Base-by-base conservation (phyloP, 441 rosid species). In the Metrosideros polymorpha region DNA sequence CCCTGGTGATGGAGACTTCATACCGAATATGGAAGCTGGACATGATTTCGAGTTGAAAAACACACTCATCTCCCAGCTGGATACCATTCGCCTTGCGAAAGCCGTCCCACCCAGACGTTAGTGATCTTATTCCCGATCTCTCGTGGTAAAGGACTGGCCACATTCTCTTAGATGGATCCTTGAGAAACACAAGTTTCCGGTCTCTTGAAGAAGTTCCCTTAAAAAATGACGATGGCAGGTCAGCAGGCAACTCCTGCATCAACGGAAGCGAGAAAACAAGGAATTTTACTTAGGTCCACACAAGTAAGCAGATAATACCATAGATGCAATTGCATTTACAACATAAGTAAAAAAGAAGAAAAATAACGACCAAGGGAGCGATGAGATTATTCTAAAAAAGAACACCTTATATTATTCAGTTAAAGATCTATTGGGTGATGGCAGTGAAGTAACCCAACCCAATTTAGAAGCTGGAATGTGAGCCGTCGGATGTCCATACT, bases 31-130 rank as follows among this genome's bases (percentile, higher is more conserved):
- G 79, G 79, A n/a, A 42, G 79, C 14, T 84, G 4, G 42, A 32
- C 55, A 12, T n/a, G 27, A 25, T 17, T 51, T 82, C 84, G 27
- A 56, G 56, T 71, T 49, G 56, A 39, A 92, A 86, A 35, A 84
- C 45, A 84, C 91, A 92, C 47, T 83, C 50, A 86, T 90, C 93
- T 85, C 91, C 92, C 6, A 49, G 84, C 85, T 87, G 86, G 51
- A 90, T 86, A 66, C 85, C 84, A 76, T 91, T 90, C n/a, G 86
- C 89, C 88, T 49, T 52, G 82, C 87, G 35, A 75, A 92, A 92
- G 32, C 85, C 89, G 29, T 89, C 88, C 92, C 91, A 91, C 83
- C 93, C 92, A 8, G 86, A 42, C 3, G 82, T 79, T 86, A 92
- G 85, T 47, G 84, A 12, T 12, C 82, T 85, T 43, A 27, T 9